Percentiles rank a stretch among this genome's conserved stretches.
phyloP scores from a whole-genome alignment of 164 flowering plant species.

The Macadamia tetraphylla region DNA sequence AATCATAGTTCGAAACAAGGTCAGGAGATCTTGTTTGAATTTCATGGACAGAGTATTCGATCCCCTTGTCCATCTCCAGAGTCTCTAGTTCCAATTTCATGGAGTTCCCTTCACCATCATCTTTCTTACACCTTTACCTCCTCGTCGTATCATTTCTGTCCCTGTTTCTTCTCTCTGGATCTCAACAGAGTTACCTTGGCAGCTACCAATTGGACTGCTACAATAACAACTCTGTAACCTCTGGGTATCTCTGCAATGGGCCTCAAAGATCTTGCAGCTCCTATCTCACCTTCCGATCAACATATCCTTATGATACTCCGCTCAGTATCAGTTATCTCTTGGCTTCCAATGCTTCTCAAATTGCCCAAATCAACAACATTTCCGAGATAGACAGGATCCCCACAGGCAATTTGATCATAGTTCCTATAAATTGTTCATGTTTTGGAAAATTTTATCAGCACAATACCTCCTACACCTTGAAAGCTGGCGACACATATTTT shows the following conservation, averaged over 20 bases:
- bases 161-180: neutral
- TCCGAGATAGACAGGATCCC: constrained; percentile 30
- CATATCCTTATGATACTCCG: constrained; percentile 33
- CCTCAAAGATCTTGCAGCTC: constrained; percentile 31
- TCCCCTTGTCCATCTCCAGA: no score
- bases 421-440: constrained; percentile 64
- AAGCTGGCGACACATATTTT: constrained; percentile 38
- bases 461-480: constrained; percentile 35
- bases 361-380: constrained; percentile 42
- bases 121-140: neutral
- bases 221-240: constrained; percentile 20
- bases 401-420: constrained; percentile 26
- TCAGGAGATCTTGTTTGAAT: no score
- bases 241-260: constrained; percentile 49
- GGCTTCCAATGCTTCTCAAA: constrained; percentile 16
- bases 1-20: no score
- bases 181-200: constrained; percentile 49
- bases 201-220: constrained; percentile 49
- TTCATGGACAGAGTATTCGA: no score
- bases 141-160: neutral
- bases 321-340: constrained; percentile 38
- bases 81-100: no score
- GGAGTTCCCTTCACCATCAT: no score
- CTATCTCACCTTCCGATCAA: constrained; percentile 56
- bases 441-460: constrained; percentile 40